Base-by-base conservation (phyloP, 495 filamentous ascomycete species). In the Daldinia concentrica region DNA sequence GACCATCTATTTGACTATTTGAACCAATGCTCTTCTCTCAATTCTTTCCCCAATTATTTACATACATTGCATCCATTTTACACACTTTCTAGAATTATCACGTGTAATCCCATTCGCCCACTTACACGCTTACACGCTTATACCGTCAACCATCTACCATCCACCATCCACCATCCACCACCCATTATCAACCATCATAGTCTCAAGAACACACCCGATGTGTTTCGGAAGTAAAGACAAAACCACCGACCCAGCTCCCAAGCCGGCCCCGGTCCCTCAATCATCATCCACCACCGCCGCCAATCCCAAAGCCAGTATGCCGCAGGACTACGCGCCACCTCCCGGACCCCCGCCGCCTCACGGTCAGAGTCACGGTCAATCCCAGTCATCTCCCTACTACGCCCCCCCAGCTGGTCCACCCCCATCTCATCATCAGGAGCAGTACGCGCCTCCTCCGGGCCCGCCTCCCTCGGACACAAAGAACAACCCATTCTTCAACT, bases 171-270 rank as follows among this genome's bases (percentile, higher is more conserved):
- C 15, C 39, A 41, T 41, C 15, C 1, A 41, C 39, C 39, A 17
- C 15, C 15, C 4, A n/a, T 1, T 0, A 41, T 41, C 37, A n/a
- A 17, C 15, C 4, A 17, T 26, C 9, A 17, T 51, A 26, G 3
- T 9, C 27, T 24, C 27, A 29, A 54, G 34, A 41, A 17, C 34
- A 63, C 24, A 12, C 58, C 61, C 48, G 5, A 85, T 85, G 83
- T 85, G 83, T 71, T 83, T 85, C 69, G 80, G 81, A 48, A 79
- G 71, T 56, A 80, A 79, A 50, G 77, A 82, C 36, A 75, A 75
- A 30, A 50, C 74, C 36, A 43, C 70, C 71, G 75, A 78, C 34
- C 71, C 69, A 63, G 76, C 68, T 66, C 73, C 76, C 56, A 64
- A 76, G 62, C 66, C 78, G 60, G 68, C 65, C 36, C 73, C 75